Conservation (phyloP, 495 filamentous ascomycete species). For the Daldinia vernicosa region DNA sequence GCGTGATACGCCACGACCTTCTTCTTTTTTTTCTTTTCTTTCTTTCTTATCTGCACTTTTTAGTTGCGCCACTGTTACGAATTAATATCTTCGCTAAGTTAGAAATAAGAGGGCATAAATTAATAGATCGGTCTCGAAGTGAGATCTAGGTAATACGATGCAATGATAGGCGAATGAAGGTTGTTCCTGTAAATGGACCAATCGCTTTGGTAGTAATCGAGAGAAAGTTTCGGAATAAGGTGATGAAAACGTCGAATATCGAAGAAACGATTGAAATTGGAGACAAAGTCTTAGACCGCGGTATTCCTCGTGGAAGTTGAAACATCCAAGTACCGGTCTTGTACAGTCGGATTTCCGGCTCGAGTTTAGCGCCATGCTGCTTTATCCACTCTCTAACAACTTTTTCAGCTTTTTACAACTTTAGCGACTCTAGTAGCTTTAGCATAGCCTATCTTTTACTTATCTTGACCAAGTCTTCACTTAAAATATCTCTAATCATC, state of each 20-base stretch:
- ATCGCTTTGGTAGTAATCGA: constrained; percentile 10
- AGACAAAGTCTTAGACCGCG: constrained; percentile 20
- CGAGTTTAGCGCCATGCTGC: constrained; percentile 34
- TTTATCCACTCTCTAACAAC: too few relatives aligned
- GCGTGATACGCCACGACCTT: constrained; percentile 23
- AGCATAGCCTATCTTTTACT: not conserved
- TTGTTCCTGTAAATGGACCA: constrained; percentile 1
- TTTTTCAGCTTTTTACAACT: not conserved
- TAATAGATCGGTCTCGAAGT: constrained; percentile 36
- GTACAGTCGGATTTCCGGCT: constrained; percentile 23
- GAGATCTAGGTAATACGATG: constrained; percentile 17
- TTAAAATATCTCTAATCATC: constrained; percentile 15
- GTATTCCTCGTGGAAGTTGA: constrained; percentile 22
- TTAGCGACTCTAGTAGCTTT: not conserved
- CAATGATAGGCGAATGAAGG: constrained; percentile 11
- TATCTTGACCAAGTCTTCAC: not conserved
- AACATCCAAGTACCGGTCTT: constrained; percentile 19
- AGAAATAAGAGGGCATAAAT: constrained; percentile 7
- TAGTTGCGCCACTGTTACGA: constrained; percentile 25
- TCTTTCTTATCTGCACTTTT: not conserved
- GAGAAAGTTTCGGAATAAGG: constrained; percentile 10
- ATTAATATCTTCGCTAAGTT: constrained; percentile 6
- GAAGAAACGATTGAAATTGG: constrained; percentile 23
- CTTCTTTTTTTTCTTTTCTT: constrained; percentile 8
- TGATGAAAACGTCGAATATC: constrained; percentile 23